Conservation (phyloP, 2,329 filamentous ascomycete species). For the Trichoderma brevicompactum region DNA sequence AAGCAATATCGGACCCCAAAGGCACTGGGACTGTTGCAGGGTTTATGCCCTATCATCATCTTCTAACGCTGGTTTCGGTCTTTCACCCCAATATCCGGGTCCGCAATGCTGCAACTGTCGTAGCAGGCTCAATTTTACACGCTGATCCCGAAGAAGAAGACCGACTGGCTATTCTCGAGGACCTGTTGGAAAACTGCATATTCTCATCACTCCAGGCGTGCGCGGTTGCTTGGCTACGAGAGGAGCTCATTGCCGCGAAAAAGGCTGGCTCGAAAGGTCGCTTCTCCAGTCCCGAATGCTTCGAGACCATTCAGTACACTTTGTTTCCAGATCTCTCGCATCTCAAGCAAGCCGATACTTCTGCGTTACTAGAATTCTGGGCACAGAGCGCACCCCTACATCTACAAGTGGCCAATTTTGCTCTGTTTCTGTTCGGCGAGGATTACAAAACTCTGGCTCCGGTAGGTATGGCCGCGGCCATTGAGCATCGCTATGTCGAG, state of each 20-base stretch:
- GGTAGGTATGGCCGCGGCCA: conserved; percentile 58
- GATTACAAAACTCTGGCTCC: conserved; percentile 56
- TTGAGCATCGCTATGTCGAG: conserved; percentile 62
- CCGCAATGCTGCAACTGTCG: conserved; percentile 58
- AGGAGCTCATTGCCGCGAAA: conserved; percentile 60
- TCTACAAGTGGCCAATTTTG: conserved; percentile 65
- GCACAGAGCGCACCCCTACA: conserved; percentile 58
- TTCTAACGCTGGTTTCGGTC: conserved; percentile 60
- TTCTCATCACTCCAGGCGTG: conserved; percentile 66
- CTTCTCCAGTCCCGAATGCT: conserved; percentile 59
- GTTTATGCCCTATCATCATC: conserved; percentile 65
- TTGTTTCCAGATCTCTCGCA: conserved; percentile 62
- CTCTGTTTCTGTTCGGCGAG: conserved; percentile 58
- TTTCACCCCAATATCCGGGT: conserved; percentile 60
- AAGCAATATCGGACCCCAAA: conserved; percentile 45
- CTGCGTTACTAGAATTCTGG: conserved; percentile 57
- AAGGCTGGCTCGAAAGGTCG: conserved; percentile 40
- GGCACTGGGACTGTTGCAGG: conserved; percentile 44
- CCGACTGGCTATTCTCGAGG: conserved; percentile 64
- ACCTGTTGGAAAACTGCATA: conserved; percentile 68
- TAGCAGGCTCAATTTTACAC: conserved; percentile 61
- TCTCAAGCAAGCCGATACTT: conserved; percentile 48
- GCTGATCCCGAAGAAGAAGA: conserved; percentile 62
- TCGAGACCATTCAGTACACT: conserved; percentile 64
- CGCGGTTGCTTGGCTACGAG: conserved; percentile 66